phyloP scores from a whole-genome alignment of 352 stramenopile species.

The Chrysophaeum taylorii region DNA sequence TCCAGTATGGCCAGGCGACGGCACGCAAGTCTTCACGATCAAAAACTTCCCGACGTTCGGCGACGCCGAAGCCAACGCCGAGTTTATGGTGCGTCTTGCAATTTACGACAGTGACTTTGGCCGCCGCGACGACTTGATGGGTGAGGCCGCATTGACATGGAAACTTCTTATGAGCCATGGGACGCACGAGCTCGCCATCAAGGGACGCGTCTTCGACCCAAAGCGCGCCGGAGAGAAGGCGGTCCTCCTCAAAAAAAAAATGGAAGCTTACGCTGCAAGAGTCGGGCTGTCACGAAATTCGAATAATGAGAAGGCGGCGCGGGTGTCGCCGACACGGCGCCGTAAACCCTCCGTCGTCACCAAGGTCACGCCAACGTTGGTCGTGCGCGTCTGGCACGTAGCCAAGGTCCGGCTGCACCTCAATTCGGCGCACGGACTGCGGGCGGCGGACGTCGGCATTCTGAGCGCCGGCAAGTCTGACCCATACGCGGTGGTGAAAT shows the following conservation, averaged over 20 bases:
- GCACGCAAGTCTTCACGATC: not conserved
- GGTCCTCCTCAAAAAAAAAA: too few relatives aligned
- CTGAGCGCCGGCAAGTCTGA: not conserved
- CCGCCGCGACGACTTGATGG: not conserved
- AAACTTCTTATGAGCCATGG: not conserved
- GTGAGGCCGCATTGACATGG: not conserved
- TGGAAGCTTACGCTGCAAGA: too few relatives aligned
- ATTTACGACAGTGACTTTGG: not conserved
- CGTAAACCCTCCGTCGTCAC: not conserved
- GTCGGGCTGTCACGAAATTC: too few relatives aligned
- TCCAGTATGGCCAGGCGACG: not conserved
- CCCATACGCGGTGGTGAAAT: not conserved
- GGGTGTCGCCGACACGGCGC: too few relatives aligned
- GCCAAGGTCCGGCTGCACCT: not conserved
- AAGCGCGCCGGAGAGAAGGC: not conserved
- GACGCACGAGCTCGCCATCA: not conserved
- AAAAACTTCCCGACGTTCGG: not conserved
- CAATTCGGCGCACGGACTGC: not conserved
- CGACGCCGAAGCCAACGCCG: not conserved
- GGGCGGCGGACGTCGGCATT: not conserved
- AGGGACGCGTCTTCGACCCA: not conserved
- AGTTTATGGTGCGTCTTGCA: not conserved
- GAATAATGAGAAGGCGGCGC: too few relatives aligned
- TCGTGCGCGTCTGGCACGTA: slow-evolving; percentile 7
- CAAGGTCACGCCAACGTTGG: not conserved